A percentile compares a stretch with the other conserved stretches of the same genome.
These are phyloP conservation scores for Inosperma sp. DNA, from an alignment of 768 basidiomycete genomes.

Conservation along the genomic window DNA sequence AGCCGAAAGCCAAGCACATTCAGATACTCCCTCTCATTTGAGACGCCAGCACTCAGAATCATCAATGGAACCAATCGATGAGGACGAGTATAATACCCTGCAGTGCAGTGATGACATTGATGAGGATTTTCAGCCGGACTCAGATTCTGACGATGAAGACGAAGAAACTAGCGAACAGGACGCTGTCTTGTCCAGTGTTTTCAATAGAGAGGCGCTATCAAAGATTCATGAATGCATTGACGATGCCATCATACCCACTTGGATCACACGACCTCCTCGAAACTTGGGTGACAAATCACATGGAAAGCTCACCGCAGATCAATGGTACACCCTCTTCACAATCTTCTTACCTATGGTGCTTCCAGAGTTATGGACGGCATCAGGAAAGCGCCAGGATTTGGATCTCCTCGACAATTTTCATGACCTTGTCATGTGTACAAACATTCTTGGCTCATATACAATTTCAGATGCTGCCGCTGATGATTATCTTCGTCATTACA, in stretches of 20 bases:
- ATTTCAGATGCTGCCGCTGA: conserved; percentile 9
- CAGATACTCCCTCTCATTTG: conserved; percentile 8
- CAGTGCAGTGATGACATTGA: neutral
- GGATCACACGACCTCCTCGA: conserved; percentile 19
- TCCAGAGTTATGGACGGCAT: conserved; percentile 6
- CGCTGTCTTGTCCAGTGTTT: neutral
- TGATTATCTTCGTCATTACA: conserved; percentile 17
- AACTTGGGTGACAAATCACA: conserved; percentile 18
- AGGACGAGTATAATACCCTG: neutral
- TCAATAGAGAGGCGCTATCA: conserved; percentile 3
- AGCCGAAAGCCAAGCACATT: conserved; percentile 5
- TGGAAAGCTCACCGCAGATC: conserved; percentile 31
- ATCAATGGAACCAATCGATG: neutral
- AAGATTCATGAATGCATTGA: conserved; percentile 13
- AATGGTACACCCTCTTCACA: conserved; percentile 33
- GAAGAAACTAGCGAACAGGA: neutral
- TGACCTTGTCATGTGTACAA: conserved; percentile 20
- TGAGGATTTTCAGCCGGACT: neutral
- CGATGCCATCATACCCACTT: conserved; percentile 22
- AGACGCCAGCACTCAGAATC: conserved; percentile 5
- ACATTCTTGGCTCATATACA: conserved; percentile 17
- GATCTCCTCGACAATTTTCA: conserved; percentile 20
- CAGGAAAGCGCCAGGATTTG: neutral
- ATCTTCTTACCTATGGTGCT: conserved; percentile 23
- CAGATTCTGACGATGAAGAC: conserved; percentile 1